Percentiles rank a stretch among this genome's conserved stretches.
These are phyloP conservation scores for Penicillium sp. DNA, from an alignment of 2,329 filamentous ascomycete genomes.

Conservation along the genomic window DNA sequence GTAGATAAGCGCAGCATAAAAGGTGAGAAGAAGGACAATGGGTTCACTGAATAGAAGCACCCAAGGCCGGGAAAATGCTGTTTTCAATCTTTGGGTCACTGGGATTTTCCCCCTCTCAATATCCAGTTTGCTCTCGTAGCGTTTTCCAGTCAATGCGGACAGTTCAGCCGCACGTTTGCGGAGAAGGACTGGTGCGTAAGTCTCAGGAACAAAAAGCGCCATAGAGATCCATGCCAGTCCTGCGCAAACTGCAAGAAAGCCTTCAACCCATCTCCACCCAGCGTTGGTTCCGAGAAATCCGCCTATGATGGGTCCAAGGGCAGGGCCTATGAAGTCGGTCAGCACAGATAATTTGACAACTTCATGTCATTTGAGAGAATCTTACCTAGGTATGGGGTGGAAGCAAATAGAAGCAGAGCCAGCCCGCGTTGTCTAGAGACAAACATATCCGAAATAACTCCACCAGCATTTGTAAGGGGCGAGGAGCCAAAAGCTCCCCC, in stretches of 20 bases:
- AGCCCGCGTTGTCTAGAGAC: slow-evolving; percentile 4
- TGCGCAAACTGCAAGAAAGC: slow-evolving; percentile 1
- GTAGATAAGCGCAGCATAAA: slow-evolving; percentile 21
- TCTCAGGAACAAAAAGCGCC: slow-evolving; percentile 1
- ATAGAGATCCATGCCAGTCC: slow-evolving; percentile 3
- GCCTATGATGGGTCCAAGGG: slow-evolving; percentile 7
- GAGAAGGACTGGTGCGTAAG: slow-evolving; percentile 1
- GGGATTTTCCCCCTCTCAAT: not conserved
- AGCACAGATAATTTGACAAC: no score
- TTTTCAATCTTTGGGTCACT: slow-evolving; percentile 8
- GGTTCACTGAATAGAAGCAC: slow-evolving; percentile 20
- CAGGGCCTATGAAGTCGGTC: not conserved
- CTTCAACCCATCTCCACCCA: slow-evolving; percentile 9
- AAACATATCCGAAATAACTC: slow-evolving; percentile 7
- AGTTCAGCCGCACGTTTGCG: not conserved
- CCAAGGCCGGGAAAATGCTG: slow-evolving; percentile 16
- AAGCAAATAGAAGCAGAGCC: slow-evolving; percentile 2
- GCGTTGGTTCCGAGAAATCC: slow-evolving; percentile 7
- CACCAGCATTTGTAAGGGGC: slow-evolving; percentile 4
- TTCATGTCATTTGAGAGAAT: no score
- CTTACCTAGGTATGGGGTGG: slow-evolving; percentile 1
- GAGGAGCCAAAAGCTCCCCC: slow-evolving; percentile 3
- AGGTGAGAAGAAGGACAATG: slow-evolving; percentile 18
- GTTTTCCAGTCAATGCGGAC: not conserved
- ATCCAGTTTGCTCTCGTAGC: slow-evolving; percentile 4